Conservation (phyloP, 2,329 filamentous ascomycete genomes). For the Acarospora socialis region DNA sequence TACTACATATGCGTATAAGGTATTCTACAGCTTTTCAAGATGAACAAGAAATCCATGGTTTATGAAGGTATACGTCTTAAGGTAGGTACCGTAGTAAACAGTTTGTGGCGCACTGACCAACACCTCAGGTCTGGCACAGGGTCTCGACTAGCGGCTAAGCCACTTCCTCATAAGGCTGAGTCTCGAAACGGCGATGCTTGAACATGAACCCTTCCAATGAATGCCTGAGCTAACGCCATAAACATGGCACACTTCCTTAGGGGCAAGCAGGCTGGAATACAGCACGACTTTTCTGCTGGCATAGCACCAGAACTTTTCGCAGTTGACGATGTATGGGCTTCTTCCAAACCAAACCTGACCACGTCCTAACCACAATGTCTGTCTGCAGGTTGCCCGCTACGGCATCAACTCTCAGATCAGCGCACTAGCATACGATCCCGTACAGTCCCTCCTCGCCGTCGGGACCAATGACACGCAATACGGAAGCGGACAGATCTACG, state of each 20-base stretch:
- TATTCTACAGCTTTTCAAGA: too few species aligned
- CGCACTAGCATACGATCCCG: constrained; percentile 77
- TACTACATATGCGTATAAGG: too few species aligned
- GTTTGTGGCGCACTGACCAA: too few species aligned
- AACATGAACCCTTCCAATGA: too few species aligned
- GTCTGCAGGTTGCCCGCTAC: constrained; percentile 48
- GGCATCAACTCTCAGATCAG: constrained; percentile 67
- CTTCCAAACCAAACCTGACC: constrained; percentile 12
- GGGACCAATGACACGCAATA: constrained; percentile 80
- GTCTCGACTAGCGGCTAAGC: too few species aligned
- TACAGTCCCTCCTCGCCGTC: constrained; percentile 84
- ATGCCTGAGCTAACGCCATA: too few species aligned
- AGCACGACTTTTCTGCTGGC: constrained; percentile 75
- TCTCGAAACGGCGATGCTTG: too few species aligned
- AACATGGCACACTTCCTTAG: constrained; percentile 76
- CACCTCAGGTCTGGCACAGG: too few species aligned
- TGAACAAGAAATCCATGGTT: too few species aligned
- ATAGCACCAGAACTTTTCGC: constrained; percentile 65
- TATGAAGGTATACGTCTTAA: too few species aligned
- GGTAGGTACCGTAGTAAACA: too few species aligned
- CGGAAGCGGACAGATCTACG: constrained; percentile 73
- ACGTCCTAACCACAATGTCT: constrained; percentile 4
- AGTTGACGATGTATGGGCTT: constrained; percentile 55
- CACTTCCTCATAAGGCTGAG: too few species aligned
- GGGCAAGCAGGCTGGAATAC: constrained; percentile 85